Evolutionary conservation across 192 early-diverging fungal genomes (phyloP).

Genomic region (Phycomyces blakesleeanus): DNA sequence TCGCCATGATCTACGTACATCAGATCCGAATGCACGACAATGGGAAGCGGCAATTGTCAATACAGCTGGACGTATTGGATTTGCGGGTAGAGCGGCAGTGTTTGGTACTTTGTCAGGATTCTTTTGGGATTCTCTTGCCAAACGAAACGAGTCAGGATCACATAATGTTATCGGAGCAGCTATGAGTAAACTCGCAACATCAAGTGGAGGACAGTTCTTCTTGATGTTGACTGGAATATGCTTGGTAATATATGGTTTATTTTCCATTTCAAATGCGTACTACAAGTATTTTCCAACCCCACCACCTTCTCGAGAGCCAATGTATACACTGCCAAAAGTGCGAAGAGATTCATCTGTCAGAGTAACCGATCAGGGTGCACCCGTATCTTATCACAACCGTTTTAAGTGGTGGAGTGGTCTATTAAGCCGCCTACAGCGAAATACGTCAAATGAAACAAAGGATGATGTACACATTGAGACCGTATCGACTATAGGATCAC

Average conservation of each 20-base stretch:
- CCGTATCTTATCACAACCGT: too few relatives aligned
- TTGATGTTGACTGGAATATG: slow-evolving; percentile 24
- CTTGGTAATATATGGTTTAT: slow-evolving; percentile 31
- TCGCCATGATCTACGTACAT: slow-evolving; percentile 24
- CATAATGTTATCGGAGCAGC: slow-evolving; percentile 27
- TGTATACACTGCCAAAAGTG: not conserved
- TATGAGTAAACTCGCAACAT: slow-evolving; percentile 26
- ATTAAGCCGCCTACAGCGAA: too few relatives aligned
- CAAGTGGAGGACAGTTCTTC: slow-evolving; percentile 26
- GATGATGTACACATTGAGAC: too few relatives aligned
- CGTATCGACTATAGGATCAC: too few relatives aligned
- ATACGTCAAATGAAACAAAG: too few relatives aligned
- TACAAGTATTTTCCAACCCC: slow-evolving; percentile 39
- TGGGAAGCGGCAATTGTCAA: slow-evolving; percentile 31
- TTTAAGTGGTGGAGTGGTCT: too few relatives aligned
- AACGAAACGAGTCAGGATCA: slow-evolving; percentile 15
- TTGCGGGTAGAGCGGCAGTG: slow-evolving; percentile 36
- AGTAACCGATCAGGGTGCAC: too few relatives aligned
- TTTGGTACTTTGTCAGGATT: slow-evolving; percentile 40
- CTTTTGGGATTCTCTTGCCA: slow-evolving; percentile 25
- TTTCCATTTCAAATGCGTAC: slow-evolving; percentile 30
- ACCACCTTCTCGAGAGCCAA: slow-evolving; percentile 17
- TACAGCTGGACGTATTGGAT: slow-evolving; percentile 39
- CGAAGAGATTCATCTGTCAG: too few relatives aligned
- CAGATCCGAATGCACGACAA: slow-evolving; percentile 14